These are phyloP conservation scores for Basipetospora chlamydospora DNA, from an alignment of 2,329 filamentous ascomycete species.

Conservation along the genomic window DNA sequence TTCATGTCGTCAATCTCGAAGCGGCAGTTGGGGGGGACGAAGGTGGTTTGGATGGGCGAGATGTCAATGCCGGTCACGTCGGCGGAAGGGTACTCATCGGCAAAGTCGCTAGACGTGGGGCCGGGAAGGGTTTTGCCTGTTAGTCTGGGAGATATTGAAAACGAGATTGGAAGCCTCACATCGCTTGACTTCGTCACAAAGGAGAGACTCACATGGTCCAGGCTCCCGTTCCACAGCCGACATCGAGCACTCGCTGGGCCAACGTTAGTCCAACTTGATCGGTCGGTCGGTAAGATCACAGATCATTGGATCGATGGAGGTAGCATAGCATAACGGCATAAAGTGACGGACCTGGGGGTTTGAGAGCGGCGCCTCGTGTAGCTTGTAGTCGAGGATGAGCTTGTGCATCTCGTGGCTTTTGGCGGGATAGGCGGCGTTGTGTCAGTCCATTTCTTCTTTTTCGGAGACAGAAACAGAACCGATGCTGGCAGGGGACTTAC, in stretches of 20 bases:
- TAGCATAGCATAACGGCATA: too few relatives aligned
- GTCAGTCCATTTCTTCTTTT: neutral
- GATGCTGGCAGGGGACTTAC: conserved; percentile 5
- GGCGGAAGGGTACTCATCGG: conserved; percentile 25
- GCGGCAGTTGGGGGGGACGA: conserved; percentile 45
- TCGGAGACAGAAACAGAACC: neutral
- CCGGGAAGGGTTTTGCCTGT: too few relatives aligned
- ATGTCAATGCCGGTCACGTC: conserved; percentile 35
- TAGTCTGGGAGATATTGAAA: neutral
- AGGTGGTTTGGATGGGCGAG: conserved; percentile 42
- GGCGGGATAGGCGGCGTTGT: neutral
- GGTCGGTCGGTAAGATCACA: conserved; percentile 6
- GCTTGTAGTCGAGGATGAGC: conserved; percentile 24
- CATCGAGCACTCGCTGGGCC: conserved; percentile 32
- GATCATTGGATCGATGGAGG: conserved; percentile 3
- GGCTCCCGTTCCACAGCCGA: conserved; percentile 47
- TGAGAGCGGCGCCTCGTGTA: conserved; percentile 29
- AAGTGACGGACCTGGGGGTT: neutral
- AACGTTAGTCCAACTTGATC: neutral
- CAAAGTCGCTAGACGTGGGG: conserved; percentile 22
- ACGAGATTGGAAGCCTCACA: too few relatives aligned
- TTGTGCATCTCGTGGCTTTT: conserved; percentile 34
- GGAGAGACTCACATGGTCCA: conserved; percentile 21
- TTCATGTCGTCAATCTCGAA: conserved; percentile 54
- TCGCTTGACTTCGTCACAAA: neutral